Evolutionary conservation across 2,329 filamentous ascomycete genomes (phyloP).

Genomic region (Fusarium coicis): DNA sequence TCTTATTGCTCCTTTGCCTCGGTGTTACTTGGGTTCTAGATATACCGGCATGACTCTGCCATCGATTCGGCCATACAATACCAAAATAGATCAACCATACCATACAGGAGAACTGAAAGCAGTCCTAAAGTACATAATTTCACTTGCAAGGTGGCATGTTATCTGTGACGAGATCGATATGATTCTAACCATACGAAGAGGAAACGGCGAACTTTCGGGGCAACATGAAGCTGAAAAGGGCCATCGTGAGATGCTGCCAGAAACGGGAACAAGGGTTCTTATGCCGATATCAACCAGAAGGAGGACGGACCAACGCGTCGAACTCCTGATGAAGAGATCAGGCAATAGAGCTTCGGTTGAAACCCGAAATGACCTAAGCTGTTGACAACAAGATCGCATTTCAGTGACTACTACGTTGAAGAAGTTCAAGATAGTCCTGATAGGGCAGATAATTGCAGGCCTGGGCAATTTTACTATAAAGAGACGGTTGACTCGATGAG

Average conservation of each 20-base stretch:
- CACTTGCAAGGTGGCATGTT: not conserved
- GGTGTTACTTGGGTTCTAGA: slow-evolving; percentile 6
- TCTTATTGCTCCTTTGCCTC: slow-evolving; percentile 5
- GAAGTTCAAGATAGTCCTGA: slow-evolving; percentile 18
- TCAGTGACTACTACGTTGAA: slow-evolving; percentile 15
- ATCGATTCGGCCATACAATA: not conserved
- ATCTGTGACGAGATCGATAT: not conserved
- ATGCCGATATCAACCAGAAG: slow-evolving; percentile 2
- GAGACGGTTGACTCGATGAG: slow-evolving; percentile 55
- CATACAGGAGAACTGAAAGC: not conserved
- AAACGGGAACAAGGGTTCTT: not conserved
- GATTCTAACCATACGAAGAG: not conserved
- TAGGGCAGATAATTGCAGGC: slow-evolving; percentile 27
- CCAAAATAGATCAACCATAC: not conserved
- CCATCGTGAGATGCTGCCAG: not conserved
- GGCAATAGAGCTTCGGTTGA: slow-evolving; percentile 16
- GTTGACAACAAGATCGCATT: slow-evolving; percentile 18
- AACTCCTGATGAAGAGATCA: slow-evolving; percentile 3
- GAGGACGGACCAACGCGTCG: not conserved
- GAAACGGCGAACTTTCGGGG: not conserved
- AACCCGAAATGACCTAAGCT: slow-evolving; percentile 7
- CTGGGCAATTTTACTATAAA: slow-evolving; percentile 17
- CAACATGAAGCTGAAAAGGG: not conserved
- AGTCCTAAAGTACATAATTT: not conserved
- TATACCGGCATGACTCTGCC: slow-evolving; percentile 4